Conservation (phyloP, 805 yeast species). For the Starmerella apicola region DNA sequence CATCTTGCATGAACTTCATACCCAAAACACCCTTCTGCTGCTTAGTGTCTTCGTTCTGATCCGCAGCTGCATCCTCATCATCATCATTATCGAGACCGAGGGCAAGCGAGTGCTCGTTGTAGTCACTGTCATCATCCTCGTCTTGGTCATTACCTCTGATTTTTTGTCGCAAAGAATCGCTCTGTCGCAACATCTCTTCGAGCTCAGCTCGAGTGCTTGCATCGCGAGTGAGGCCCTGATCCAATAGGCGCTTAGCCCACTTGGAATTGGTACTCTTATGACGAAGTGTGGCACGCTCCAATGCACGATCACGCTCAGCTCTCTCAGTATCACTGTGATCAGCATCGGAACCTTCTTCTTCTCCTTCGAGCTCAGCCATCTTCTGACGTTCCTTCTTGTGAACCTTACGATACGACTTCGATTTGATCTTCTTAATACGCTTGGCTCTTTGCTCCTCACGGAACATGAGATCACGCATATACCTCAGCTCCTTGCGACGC, state of each 20-base stretch:
- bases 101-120: constrained; percentile 24
- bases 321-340: constrained; percentile 41
- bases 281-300: constrained; percentile 82
- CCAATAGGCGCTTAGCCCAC: constrained; percentile 86
- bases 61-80: too few relatives aligned
- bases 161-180: constrained; percentile 61
- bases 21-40: constrained; percentile 75
- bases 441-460: constrained; percentile 86
- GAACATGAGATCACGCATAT: constrained; percentile 93
- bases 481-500: constrained; percentile 68
- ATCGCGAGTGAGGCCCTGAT: constrained; percentile 83
- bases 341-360: constrained; percentile 35
- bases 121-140: constrained; percentile 29
- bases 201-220: constrained; percentile 71
- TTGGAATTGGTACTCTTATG: constrained; percentile 68
- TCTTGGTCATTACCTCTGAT: constrained; percentile 53
- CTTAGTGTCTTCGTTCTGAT: constrained; percentile 12
- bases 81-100: constrained; percentile 26
- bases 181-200: constrained; percentile 87
- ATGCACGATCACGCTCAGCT: constrained; percentile 64
- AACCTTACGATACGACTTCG: constrained; percentile 75
- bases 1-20: constrained; percentile 93
- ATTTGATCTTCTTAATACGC: constrained; percentile 86
- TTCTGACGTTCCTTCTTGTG: constrained; percentile 73
- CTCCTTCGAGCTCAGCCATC: constrained; percentile 52